Base-by-base conservation (phyloP, 2,329 filamentous ascomycete genomes). In the Scedosporium aurantiacum region DNA sequence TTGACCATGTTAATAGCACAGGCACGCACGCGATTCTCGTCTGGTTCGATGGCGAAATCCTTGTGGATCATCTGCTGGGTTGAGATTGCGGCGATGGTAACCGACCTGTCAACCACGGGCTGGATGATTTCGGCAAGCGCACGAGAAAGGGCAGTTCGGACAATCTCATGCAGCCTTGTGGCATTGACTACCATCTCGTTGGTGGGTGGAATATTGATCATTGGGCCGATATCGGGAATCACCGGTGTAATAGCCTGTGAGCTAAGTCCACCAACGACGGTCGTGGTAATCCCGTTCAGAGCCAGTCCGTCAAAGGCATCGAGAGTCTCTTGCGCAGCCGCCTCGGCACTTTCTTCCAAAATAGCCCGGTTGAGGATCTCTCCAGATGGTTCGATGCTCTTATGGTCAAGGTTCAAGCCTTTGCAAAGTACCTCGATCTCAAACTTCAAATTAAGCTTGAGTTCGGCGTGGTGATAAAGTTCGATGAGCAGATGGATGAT, bases 341-440 rank as follows among this genome's bases (percentile, higher is more conserved):
- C 72, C 58, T 87, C 83, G 41, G 79, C 74, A 3, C 82, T 76
- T 55, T 87, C 85, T 56, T 88, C 87, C 18, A 86, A 78, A 7
- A 80, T 78, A 10, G 82, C 82, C 47, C 91, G 84, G 66, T 91
- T 90, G 64, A 92, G 82, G 61, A 99, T 94, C 69, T 92, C 87
- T 23, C 88, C 86, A 0, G 92, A 90, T 0, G 93, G 90, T 67
- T 95, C 89, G 64, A 97, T 91, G 63, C 83, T 87, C 75, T 95
- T 96, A 74, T 96, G 89, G 64, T 97, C 91, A n/a, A 97, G 79
- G 61, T 87, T 88, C 16, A 99, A 78, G 12, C 92, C 92, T 71
- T 95, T 95, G 78, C 92, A 99, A 25, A 99, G 81, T 27, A 99
- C 92, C 73, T 99, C 94, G 62, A 99, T 97, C 73, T 99, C 94